A percentile compares a stretch with the other conserved stretches of the same genome.
Evolutionary conservation across 345 rosid genomes (phyloP).

Genomic region (Citrus cavaleriei): DNA sequence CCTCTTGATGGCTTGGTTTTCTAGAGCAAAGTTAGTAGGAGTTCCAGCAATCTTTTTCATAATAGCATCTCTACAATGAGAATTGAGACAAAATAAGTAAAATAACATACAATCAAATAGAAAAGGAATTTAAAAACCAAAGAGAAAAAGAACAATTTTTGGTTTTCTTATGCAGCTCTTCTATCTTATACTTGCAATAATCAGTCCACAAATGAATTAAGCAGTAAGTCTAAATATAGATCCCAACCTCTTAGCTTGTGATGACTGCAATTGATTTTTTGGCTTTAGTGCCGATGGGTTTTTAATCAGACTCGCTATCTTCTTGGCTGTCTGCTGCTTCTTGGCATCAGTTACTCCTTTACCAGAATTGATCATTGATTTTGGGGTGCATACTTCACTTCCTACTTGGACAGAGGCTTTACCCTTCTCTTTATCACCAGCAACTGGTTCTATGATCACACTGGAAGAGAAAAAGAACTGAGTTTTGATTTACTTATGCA

Average conservation of each 20-base stretch:
- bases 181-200: background rate
- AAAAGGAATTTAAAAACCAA: background rate
- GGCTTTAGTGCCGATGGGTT: slow-evolving; percentile 61
- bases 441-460: slow-evolving; percentile 18
- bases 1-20: slow-evolving; percentile 90
- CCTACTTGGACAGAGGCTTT: slow-evolving; percentile 22
- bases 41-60: slow-evolving; percentile 34
- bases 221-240: background rate
- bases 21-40: slow-evolving; percentile 60
- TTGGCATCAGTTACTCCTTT: slow-evolving; percentile 41
- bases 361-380: slow-evolving; percentile 19
- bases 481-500: background rate
- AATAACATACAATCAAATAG: background rate
- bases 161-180: background rate
- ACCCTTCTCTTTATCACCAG: slow-evolving; percentile 33
- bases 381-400: slow-evolving; percentile 51
- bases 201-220: background rate
- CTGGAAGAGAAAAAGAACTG: slow-evolving; percentile 8
- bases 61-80: slow-evolving; percentile 34
- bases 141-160: slow-evolving; percentile 1
- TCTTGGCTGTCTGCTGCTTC: slow-evolving; percentile 62
- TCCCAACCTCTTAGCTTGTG: slow-evolving; percentile 39
- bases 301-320: slow-evolving; percentile 48
- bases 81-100: slow-evolving; percentile 1
- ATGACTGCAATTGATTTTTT: slow-evolving; percentile 45